Evolutionary conservation across 164 flowering plant genomes (phyloP).

Genomic region (Protea cynaroides): DNA sequence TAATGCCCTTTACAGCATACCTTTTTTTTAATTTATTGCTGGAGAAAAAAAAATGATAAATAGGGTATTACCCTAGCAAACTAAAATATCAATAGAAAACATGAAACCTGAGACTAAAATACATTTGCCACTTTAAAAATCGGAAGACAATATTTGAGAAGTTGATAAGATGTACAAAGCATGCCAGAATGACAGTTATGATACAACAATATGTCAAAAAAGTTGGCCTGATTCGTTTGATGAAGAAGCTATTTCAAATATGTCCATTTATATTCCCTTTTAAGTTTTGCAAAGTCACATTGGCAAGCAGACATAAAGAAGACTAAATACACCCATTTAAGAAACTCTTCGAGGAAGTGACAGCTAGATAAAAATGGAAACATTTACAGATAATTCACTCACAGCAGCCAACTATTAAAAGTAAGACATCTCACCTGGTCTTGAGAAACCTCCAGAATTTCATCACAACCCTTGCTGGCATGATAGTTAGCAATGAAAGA

Average conservation of each 20-base stretch:
- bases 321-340: too few species aligned
- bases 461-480: conserved; percentile 77
- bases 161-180: neutral
- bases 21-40: too few species aligned
- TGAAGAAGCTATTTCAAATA: neutral
- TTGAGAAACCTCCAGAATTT: conserved; percentile 54
- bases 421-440: conserved; percentile 46
- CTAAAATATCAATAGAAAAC: too few species aligned
- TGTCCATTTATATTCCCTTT: neutral
- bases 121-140: too few species aligned
- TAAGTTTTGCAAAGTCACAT: neutral
- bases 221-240: too few species aligned
- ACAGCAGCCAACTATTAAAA: neutral
- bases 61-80: too few species aligned
- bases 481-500: conserved; percentile 80
- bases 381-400: neutral
- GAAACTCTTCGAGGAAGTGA: neutral
- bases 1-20: too few species aligned
- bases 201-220: neutral
- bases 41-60: too few species aligned
- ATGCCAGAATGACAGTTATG: neutral
- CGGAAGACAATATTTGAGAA: too few species aligned
- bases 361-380: neutral
- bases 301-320: too few species aligned
- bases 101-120: too few species aligned